Evolutionary conservation across 306 rosid genomes (phyloP), one percentile per base, ranked within the genome.

Genomic region (Citrullus mucosospermus): DNA sequence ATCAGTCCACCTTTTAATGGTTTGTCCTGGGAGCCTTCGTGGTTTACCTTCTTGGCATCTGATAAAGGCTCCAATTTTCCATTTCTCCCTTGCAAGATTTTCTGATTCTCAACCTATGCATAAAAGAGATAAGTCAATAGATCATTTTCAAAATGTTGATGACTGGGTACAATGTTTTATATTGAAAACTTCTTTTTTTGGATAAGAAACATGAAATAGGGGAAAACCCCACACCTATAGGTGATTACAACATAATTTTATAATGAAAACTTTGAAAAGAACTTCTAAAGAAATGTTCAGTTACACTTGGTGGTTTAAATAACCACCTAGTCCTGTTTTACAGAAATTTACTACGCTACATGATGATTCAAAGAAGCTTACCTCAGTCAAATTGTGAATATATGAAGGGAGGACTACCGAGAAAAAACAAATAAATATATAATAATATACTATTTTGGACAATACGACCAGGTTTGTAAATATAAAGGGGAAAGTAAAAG

Each of bases 51-150:
- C 67, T 68, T 78, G 77, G 80, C 90, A 82, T 81, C 88, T 43
- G 83, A 78, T 78, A 79, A 63, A 63, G 86, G 81, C 74, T 14
- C 81, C 48, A 82, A 77, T 82, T 87, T 92, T 44, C 78, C 90
- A 43, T 20, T 57, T 75, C 81, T 87, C 59, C 71, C 88, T 82
- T 80, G 93, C 88, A 89, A 84, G 86, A 95, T 95, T 88, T 87
- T 89, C 63, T 89, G 88, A 86, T 89, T 95, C 85, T 92, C 98
- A 85, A 92, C 96, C 98, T 94, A 82, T 84, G 75, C 38, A 16
- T 58, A 51, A 10, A 34, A 60, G 46, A n/a, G 43, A 57, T 32
- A 30, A 25, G 78, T 16, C 34, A 76, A 41, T 28, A 20, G 20
- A 58, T 77, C 68, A 65, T 56, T 32, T 15, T 58, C 28, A 48